Base-by-base conservation (phyloP, 345 rosid genomes). In the Aquilaria sinensis region DNA sequence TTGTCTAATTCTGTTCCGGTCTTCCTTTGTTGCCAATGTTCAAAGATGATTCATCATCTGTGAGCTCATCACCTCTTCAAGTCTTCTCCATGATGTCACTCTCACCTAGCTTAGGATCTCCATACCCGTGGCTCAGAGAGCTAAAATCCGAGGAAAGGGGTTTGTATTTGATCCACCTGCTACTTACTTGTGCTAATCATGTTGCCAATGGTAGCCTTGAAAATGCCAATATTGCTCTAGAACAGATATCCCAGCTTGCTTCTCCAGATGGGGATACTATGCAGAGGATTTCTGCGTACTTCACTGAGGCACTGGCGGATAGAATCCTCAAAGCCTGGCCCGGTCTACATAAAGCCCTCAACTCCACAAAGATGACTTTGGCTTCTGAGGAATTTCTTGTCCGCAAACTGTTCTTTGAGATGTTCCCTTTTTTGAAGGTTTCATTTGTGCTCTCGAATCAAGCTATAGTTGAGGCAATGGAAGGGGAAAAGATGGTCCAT, bases 111-210 rank as follows among this genome's bases (percentile, higher is more conserved):
- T 66, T 79, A 53, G 81, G 93, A 50, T 87, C 98, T 4, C 84
- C 92, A 16, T 76, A 85, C 72, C 87, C 83, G 3, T 87, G 87
- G 83, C 81, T 89, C 64, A 79, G 76, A 77, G 98, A 93, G 70
- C 82, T 93, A 13, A 93, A 87, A 67, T 87, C 98, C 1, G 98
- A 93, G 67, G 98, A 93, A 72, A 82, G 98, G 77, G 98, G 98
- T 51, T 79, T 93, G 61, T 87, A 81, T 74, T 72, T 93, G 77
- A 89, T 93, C 77, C 98, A 89, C 78, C 73, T 87, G 61, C 71
- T 93, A 78, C 88, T 90, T 53, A 80, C 94, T 57, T 90, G 98
- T 72, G 98, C 90, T 23, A 89, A 85, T 71, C 96, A 89, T 76
- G 98, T 93, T 3, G 91, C 97, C 0, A 14, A 82, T 3, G 87